These are phyloP conservation scores for Prunus persica DNA, from an alignment of 306 rosid species.

Conservation along the genomic window Prunus_persica_NCBIv2 NC_034014.1:29483501-29484000, in stretches of 20 bases:
- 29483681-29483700: not conserved
- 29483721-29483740: not conserved
- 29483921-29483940: slow-evolving; percentile 11
- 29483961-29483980: slow-evolving; percentile 11
- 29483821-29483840: slow-evolving; percentile 95
- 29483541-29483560: slow-evolving; percentile 90
- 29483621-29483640: not conserved
- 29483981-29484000: not conserved
- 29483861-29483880: slow-evolving; percentile 62
- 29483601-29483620: slow-evolving; percentile 75
- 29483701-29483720: not conserved
- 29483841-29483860: slow-evolving; percentile 98
- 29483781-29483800: slow-evolving; percentile 2
- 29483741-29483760: not conserved
- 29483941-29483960: not conserved
- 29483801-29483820: slow-evolving; percentile 31
- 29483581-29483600: slow-evolving; percentile 76
- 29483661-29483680: not conserved
- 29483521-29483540: slow-evolving; percentile 77
- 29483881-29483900: slow-evolving; percentile 3
- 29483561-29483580: slow-evolving; percentile 72
- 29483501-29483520: slow-evolving; percentile 21
- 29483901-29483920: not conserved
- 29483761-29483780: not conserved
- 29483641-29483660: not conserved